Evolutionary conservation across 371 early-diverging fungal genomes (phyloP).

Genomic region (Nosema muscidifuracis): DNA sequence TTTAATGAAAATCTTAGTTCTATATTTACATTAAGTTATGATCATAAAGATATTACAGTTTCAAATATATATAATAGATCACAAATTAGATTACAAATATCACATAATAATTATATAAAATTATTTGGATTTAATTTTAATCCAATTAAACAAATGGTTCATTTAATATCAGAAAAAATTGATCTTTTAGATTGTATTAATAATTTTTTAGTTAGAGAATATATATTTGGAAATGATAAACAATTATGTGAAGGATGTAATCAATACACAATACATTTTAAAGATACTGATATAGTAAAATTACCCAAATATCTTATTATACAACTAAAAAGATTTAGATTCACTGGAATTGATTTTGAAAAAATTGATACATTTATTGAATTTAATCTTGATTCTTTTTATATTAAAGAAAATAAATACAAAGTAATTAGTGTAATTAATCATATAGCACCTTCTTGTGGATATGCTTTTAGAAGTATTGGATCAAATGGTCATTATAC

Average conservation of each 20-base stretch:
- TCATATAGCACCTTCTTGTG: constrained; percentile 28
- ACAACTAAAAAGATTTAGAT: constrained; percentile 79
- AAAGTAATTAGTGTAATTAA: constrained; percentile 28
- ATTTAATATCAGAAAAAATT: neutral
- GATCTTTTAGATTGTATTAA: constrained; percentile 66
- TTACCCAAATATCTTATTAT: constrained; percentile 77
- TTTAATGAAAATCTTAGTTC: neutral
- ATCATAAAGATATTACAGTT: neutral
- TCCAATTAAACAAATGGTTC: constrained; percentile 1
- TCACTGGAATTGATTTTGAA: constrained; percentile 65
- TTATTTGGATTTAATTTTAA: neutral
- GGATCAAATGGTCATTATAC: constrained; percentile 54
- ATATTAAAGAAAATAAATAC: constrained; percentile 19
- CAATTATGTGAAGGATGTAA: constrained; percentile 78
- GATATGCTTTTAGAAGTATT: neutral
- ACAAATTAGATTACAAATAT: neutral
- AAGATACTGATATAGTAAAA: constrained; percentile 75
- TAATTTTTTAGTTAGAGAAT: constrained; percentile 72
- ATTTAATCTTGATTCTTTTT: constrained; percentile 57
- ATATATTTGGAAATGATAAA: constrained; percentile 70
- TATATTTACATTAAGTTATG: neutral
- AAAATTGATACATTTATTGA: constrained; percentile 76
- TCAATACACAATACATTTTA: constrained; percentile 70
- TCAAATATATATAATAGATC: neutral
- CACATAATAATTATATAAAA: neutral